Conservation (phyloP, 2,329 filamentous ascomycete genomes). For the Colletotrichum simmondsii region DNA sequence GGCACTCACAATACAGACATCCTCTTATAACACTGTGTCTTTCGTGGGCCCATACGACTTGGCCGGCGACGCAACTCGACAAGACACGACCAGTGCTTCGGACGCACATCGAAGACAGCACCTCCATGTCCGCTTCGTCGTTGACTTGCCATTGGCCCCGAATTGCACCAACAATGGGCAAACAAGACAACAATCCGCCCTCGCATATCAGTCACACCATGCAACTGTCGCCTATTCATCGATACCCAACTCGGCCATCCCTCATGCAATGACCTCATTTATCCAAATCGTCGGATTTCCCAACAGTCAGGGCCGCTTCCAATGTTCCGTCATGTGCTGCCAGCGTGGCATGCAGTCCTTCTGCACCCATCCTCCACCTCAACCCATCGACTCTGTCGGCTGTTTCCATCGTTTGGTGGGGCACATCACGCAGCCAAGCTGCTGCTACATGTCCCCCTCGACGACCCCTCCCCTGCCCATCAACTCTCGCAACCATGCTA, state of each 20-base stretch:
- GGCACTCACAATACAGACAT: conserved; percentile 4
- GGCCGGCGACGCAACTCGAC: conserved; percentile 8
- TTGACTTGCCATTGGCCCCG: neutral
- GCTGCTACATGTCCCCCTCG: conserved; percentile 6
- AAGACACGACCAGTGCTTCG: neutral
- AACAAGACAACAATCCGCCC: conserved; percentile 24
- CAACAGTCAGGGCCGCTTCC: conserved; percentile 11
- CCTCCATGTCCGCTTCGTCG: neutral
- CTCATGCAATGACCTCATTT: conserved; percentile 34
- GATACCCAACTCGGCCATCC: conserved; percentile 25
- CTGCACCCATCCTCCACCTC: conserved; percentile 27
- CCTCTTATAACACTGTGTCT: neutral
- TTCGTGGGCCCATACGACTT: conserved; percentile 18
- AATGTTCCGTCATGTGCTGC: conserved; percentile 30
- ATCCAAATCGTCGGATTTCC: conserved; percentile 32
- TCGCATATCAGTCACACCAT: conserved; percentile 3
- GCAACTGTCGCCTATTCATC: conserved; percentile 7
- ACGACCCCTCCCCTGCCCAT: conserved; percentile 6
- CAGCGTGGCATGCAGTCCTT: conserved; percentile 36
- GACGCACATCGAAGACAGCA: neutral
- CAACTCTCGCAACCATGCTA: neutral
- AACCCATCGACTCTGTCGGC: conserved; percentile 27
- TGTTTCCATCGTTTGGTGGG: conserved; percentile 33
- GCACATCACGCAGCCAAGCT: conserved; percentile 31
- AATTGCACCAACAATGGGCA: conserved; percentile 12